A percentile compares a stretch with the other conserved stretches of the same genome.
Evolutionary conservation across 805 yeast species (phyloP).

Genomic region (Barnettozyma botsteinii): DNA sequence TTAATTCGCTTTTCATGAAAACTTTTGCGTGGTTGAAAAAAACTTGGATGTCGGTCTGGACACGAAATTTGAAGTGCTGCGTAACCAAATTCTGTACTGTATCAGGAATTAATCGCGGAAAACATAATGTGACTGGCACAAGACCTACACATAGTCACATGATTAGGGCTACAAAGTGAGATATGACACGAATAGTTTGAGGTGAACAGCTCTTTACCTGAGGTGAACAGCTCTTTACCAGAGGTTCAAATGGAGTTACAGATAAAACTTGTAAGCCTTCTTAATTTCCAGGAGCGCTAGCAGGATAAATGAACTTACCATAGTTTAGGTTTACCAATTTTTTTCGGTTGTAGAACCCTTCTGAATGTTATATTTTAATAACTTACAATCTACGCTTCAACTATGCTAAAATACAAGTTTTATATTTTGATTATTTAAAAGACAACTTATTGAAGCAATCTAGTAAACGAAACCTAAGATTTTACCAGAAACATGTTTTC

Average conservation of each 20-base stretch:
- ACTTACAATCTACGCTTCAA: neutral
- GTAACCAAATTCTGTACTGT: conserved; percentile 2
- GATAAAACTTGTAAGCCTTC: too few relatives aligned
- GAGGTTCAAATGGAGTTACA: too few relatives aligned
- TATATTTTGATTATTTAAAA: conserved; percentile 7
- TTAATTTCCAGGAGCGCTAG: too few relatives aligned
- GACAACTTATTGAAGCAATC: conserved; percentile 1
- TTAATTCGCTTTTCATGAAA: conserved; percentile 21
- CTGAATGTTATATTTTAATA: neutral
- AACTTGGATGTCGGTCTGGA: conserved; percentile 4
- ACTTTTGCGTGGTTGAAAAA: conserved; percentile 25
- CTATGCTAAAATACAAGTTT: conserved; percentile 12
- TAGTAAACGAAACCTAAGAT: conserved; percentile 97
- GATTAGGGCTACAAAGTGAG: neutral
- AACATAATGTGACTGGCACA: neutral
- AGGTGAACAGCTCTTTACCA: too few relatives aligned
- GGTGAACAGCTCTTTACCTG: too few relatives aligned
- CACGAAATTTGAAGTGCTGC: conserved; percentile 6
- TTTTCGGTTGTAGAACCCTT: too few relatives aligned
- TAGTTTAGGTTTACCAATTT: neutral
- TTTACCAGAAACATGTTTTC: conserved; percentile 99
- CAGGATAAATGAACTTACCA: too few relatives aligned
- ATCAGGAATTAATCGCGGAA: neutral
- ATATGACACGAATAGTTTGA: too few relatives aligned
- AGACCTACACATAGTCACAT: conserved; percentile 7